Evolutionary conservation across 331 rosid genomes (phyloP), one percentile per base, ranked within the genome.

Genomic region (Rosa hybrid): DNA sequence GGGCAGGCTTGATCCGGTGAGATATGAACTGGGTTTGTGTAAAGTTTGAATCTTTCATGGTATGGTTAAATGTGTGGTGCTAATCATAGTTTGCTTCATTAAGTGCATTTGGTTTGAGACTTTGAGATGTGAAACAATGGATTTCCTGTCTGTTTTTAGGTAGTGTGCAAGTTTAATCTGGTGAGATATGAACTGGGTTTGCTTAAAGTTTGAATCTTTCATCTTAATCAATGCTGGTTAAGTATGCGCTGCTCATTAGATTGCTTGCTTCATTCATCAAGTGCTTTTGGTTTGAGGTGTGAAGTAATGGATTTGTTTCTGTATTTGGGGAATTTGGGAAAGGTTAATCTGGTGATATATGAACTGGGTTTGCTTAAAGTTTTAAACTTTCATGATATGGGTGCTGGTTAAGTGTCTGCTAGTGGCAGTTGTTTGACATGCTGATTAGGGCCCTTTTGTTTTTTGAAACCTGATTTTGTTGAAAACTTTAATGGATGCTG

Each of bases 1-100:
- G 68, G 68, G 68, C 1, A 14, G n/a, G 46, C 71, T 34, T 65
- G 17, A 34, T 65, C 44, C 17, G 71, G 71, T 65, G 45, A 65
- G 71, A 65, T 65, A 34, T 65, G 71, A 65, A 14, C 71, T 65
- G 71, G 71, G 71, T 65, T 38, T 65, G 46, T 16, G 34, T 63
- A 27, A 63, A 63, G 20, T 63, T 63, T 12, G 17, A 21, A 30
- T 23, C 68, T 63, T 60, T 60, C 39, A 60, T 60, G 16, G 18
- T 63, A 2, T n/a, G 56, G 49, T 69, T 42, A 4, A 16, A 23
- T 75, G 59, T 76, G 8, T 27, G 75, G 8, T 27, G 75, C 8
- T n/a, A 21, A 1, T 9, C 11, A 2, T 9, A 45, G 49, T 45
- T 45, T 9, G 49, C 12, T 45, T 45, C 49, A 45, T 45, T 45